Conservation (phyloP, 768 basidiomycete genomes). For the Leccinum fibrillosum region DNA sequence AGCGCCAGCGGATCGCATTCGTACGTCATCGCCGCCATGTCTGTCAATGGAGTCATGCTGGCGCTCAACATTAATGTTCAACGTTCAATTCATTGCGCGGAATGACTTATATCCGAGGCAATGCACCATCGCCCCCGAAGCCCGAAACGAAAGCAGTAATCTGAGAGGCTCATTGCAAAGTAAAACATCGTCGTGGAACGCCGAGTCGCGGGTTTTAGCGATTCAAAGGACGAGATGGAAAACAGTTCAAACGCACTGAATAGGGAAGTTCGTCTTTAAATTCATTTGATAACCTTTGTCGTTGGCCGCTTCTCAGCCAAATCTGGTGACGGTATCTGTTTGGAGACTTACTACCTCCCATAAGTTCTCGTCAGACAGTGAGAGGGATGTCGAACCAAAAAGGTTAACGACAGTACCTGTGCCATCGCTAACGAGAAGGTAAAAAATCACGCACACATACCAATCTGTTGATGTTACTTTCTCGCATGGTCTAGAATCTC, state of each 20-base stretch:
- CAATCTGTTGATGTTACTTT: neutral
- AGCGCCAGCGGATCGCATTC: neutral
- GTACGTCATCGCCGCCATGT: slow-evolving; percentile 3
- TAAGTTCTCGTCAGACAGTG: neutral
- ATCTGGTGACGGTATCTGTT: neutral
- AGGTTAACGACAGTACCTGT: neutral
- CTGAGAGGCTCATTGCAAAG: neutral
- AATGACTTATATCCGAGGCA: neutral
- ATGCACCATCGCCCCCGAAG: neutral
- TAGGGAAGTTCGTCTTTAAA: neutral
- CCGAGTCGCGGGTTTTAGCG: neutral
- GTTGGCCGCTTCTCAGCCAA: neutral
- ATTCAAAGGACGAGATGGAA: neutral
- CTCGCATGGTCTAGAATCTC: neutral
- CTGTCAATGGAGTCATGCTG: neutral
- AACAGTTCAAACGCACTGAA: neutral
- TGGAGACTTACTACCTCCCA: neutral
- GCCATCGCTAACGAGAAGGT: neutral
- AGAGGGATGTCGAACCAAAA: neutral
- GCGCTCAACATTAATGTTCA: neutral
- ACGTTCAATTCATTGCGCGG: neutral
- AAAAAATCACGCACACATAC: neutral
- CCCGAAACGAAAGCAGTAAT: neutral
- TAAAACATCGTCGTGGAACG: neutral
- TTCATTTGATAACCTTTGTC: neutral